Percentiles rank a stretch among this genome's conserved stretches.
These are phyloP conservation scores for Shiraia sp. DNA, from an alignment of 2,329 filamentous ascomycete species.

Conservation along the genomic window DNA sequence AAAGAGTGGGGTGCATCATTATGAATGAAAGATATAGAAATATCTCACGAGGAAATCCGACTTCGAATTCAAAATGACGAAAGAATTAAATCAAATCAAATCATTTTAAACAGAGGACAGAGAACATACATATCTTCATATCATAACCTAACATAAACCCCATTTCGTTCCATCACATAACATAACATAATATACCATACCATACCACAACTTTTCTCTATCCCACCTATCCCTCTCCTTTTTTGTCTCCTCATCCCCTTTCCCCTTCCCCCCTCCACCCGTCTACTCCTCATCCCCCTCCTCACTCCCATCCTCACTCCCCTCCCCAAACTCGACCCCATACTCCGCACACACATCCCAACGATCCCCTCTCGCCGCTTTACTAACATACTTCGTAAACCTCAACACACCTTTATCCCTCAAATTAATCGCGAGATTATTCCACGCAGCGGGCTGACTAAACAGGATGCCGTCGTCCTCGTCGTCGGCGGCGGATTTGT, in stretches of 20 bases:
- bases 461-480: constrained; percentile 79
- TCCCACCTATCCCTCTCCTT: too few species aligned
- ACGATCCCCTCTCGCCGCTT: constrained; percentile 79
- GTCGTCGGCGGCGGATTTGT: constrained; percentile 59
- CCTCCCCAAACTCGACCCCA: constrained; percentile 67
- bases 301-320: constrained; percentile 53
- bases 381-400: constrained; percentile 96
- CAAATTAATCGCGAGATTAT: constrained; percentile 86
- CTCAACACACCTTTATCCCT: constrained; percentile 83
- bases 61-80: too few species aligned
- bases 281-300: constrained; percentile 37
- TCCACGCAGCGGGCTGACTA: constrained; percentile 76
- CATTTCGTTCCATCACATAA: too few species aligned
- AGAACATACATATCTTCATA: too few species aligned
- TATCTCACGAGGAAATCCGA: too few species aligned
- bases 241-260: not conserved
- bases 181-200: too few species aligned
- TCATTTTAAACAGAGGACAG: too few species aligned
- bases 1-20: too few species aligned
- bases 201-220: too few species aligned
- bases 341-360: constrained; percentile 88
- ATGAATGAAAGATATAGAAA: too few species aligned
- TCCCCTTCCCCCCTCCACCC: not conserved
- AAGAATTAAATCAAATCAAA: too few species aligned
- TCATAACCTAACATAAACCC: too few species aligned